A percentile compares a stretch with the other conserved stretches of the same genome.
These are phyloP conservation scores for Pseudofabraea citricarpa DNA, from an alignment of 2,329 filamentous ascomycete species.

Conservation along the genomic window DNA sequence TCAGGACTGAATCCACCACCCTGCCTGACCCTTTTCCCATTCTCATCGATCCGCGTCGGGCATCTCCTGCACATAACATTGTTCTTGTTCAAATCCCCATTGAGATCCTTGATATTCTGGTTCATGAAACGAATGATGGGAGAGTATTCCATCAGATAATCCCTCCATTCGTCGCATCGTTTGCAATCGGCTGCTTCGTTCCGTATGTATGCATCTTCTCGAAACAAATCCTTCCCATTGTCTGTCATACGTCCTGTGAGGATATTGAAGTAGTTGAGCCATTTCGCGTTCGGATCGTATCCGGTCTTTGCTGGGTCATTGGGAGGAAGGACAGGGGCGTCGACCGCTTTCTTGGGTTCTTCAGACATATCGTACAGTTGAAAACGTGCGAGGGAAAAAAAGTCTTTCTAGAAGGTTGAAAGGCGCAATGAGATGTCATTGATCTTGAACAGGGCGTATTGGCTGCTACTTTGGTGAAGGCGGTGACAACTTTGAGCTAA, in stretches of 20 bases:
- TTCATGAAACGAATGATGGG: slow-evolving; percentile 84
- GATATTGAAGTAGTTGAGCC: slow-evolving; percentile 83
- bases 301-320: slow-evolving; percentile 59
- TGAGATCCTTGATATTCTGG: slow-evolving; percentile 74
- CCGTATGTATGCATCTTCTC: slow-evolving; percentile 67
- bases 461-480: too few species aligned
- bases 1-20: slow-evolving; percentile 81
- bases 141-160: slow-evolving; percentile 80
- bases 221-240: slow-evolving; percentile 70
- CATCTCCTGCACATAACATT: slow-evolving; percentile 86
- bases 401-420: too few species aligned
- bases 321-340: slow-evolving; percentile 6
- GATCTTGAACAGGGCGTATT: slow-evolving; percentile 6
- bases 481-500: slow-evolving; percentile 7
- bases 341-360: slow-evolving; percentile 1
- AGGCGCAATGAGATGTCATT: slow-evolving; percentile 4
- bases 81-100: slow-evolving; percentile 64
- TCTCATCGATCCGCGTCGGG: slow-evolving; percentile 45
- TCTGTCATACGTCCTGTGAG: slow-evolving; percentile 67
- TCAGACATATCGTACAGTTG: too few species aligned
- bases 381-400: too few species aligned
- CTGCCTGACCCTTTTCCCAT: slow-evolving; percentile 48
- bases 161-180: slow-evolving; percentile 74
- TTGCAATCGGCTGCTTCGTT: slow-evolving; percentile 76
- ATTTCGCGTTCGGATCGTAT: slow-evolving; percentile 58